Conservation (phyloP, 2,329 filamentous ascomycete species). For the Aspergillus arachidicola region DNA sequence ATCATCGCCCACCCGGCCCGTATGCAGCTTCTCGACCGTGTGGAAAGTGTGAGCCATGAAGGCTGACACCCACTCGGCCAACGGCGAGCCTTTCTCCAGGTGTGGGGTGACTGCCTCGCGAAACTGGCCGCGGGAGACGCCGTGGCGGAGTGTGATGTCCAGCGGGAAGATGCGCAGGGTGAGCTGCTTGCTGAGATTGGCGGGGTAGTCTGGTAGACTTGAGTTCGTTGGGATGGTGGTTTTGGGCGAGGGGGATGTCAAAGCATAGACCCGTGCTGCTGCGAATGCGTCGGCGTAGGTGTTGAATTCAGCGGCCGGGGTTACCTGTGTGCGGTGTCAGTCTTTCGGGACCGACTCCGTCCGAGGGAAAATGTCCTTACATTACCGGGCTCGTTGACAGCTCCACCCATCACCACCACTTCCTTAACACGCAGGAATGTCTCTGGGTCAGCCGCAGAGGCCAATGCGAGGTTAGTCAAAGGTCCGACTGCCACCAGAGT, state of each 20-base stretch:
- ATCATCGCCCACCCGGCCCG: conserved; percentile 51
- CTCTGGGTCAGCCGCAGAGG: conserved; percentile 84
- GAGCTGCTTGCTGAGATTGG: conserved; percentile 63
- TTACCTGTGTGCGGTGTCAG: conserved; percentile 46
- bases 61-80: conserved; percentile 72
- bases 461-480: conserved; percentile 88
- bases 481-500: conserved; percentile 90
- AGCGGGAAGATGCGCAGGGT: conserved; percentile 73
- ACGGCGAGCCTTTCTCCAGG: conserved; percentile 65
- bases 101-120: conserved; percentile 57
- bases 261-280: conserved; percentile 73
- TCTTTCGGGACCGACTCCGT: background rate
- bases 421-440: conserved; percentile 88
- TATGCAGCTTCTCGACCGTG: conserved; percentile 67
- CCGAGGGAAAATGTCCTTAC: conserved; percentile 50
- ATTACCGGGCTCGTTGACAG: conserved; percentile 78
- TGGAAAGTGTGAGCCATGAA: conserved; percentile 72
- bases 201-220: conserved; percentile 64
- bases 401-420: conserved; percentile 93
- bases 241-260: conserved; percentile 74
- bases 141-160: conserved; percentile 74
- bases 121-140: conserved; percentile 65
- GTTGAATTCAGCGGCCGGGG: conserved; percentile 91
- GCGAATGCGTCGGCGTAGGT: conserved; percentile 84
- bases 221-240: conserved; percentile 72